phyloP scores from a whole-genome alignment of 768 basidiomycete genomes.

The Nidularia sp. region DNA sequence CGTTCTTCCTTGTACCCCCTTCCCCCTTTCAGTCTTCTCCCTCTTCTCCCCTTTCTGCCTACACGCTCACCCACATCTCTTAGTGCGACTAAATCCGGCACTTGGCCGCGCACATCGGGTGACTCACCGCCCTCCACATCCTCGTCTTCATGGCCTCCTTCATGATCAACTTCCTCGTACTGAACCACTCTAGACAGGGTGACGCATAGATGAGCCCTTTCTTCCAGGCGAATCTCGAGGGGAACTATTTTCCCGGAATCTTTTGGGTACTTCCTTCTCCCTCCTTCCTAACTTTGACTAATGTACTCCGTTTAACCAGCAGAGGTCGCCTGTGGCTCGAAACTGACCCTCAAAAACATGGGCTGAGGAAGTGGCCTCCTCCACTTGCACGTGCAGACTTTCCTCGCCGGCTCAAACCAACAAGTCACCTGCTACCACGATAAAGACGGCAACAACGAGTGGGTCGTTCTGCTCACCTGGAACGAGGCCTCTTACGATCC shows the following conservation, averaged over 20 bases:
- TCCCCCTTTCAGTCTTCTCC: too few relatives aligned
- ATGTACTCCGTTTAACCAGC: not conserved
- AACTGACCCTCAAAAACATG: conserved; percentile 92
- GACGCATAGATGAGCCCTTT: conserved; percentile 98
- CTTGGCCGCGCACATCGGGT: conserved; percentile 82
- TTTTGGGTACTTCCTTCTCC: conserved; percentile 58
- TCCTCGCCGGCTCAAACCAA: conserved; percentile 85
- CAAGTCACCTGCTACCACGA: conserved; percentile 99
- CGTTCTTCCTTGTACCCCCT: too few relatives aligned
- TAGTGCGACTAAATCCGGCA: conserved; percentile 87
- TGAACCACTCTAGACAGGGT: conserved; percentile 93
- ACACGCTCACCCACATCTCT: conserved; percentile 2
- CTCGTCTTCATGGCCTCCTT: conserved; percentile 92
- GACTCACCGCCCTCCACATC: conserved; percentile 86
- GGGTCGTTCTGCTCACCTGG: conserved; percentile 83
- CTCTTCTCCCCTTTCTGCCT: not conserved
- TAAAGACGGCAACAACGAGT: conserved; percentile 97
- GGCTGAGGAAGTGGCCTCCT: conserved; percentile 96
- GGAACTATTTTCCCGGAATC: conserved; percentile 91
- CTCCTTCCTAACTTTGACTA: too few relatives aligned
- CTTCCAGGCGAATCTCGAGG: conserved; percentile 93
- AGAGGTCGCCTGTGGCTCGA: conserved; percentile 91
- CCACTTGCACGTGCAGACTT: conserved; percentile 94
- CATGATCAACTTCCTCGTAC: conserved; percentile 93
- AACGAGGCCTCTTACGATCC: conserved; percentile 63